Evolutionary conservation across 352 stramenopile genomes (phyloP), one percentile per base, ranked within the genome.

Genomic region (Phytophthora citrophthora): DNA sequence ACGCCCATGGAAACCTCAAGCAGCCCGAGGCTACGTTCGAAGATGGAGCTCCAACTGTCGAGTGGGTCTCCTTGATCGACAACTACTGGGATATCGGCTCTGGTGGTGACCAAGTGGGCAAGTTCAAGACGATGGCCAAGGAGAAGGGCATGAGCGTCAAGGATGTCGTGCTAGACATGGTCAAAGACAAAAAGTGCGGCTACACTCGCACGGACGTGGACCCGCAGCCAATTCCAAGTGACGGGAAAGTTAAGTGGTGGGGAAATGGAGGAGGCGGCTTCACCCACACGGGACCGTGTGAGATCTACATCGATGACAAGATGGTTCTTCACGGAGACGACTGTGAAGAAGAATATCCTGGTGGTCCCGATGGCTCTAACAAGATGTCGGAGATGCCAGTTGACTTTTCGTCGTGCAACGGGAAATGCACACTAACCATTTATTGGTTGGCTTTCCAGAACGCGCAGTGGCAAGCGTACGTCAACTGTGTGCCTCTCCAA

Each of bases 371-470:
- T 23, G 55, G 54, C 12, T 57, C 59, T 1, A 49, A 48, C 13
- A 50, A 62, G 16, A 70, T 59, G 55, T 76, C 72, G 0, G 50
- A 70, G 4, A 60, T 77, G 56, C 58, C 67, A 0, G 55, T 86
- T 0, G 77, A 86, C 43, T 83, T 65, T 23, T 74, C 74, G 23
- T 64, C 67, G 5, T 86, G 77, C 56, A 60, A 64, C 12, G 61
- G 54, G 11, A 53, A 64, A n/a, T 86, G 71, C 70, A 67, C 63
- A 26, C 46, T 86, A 18, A 56, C 68, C 0, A 81, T 82, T 52
- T 86, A 79, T 68, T 86, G 77, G 77, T 54, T 86, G 16, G 72
- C 10, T 2, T 72, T 86, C 36, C 72, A 86, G 46, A 70, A 75
- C 15, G 44, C 10, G 11, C 57, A 63, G 54, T 86, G 69, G 65